Evolutionary conservation across 176 grass and related monocot species (phyloP).

Genomic region (Ensete glaucum): DNA sequence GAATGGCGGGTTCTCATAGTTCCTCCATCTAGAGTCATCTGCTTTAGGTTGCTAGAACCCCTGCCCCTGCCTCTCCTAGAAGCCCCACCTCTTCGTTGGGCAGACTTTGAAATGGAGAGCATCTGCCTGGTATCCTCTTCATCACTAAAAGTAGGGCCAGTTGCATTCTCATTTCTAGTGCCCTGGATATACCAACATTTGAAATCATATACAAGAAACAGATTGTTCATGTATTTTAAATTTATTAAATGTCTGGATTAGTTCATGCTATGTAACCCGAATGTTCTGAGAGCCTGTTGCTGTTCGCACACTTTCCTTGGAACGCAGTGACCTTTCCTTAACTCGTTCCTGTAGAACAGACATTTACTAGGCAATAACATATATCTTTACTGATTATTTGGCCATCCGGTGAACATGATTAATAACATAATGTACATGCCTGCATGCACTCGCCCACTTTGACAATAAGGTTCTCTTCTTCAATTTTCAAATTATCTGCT

Average conservation of each 20-base stretch:
- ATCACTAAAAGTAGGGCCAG: constrained; percentile 50
- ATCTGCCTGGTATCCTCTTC: constrained; percentile 60
- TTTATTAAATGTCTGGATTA: neutral
- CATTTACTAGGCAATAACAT: neutral
- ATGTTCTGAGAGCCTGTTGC: constrained; percentile 36
- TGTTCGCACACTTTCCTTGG: constrained; percentile 33
- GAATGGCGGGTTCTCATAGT: constrained; percentile 32
- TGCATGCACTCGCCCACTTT: constrained; percentile 83
- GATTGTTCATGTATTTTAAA: neutral
- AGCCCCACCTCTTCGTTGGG: constrained; percentile 33
- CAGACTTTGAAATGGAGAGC: constrained; percentile 30
- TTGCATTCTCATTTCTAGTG: constrained; percentile 37
- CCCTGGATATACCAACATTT: neutral
- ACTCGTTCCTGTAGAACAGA: constrained; percentile 24
- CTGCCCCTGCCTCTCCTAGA: constrained; percentile 52
- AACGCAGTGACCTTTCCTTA: constrained; percentile 49
- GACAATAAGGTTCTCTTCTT: constrained; percentile 33
- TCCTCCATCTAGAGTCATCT: constrained; percentile 41
- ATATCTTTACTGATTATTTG: neutral
- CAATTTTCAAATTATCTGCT: constrained; percentile 23
- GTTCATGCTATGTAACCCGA: neutral
- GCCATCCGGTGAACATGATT: neutral
- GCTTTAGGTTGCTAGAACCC: constrained; percentile 43
- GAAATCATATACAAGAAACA: neutral
- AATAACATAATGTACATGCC: constrained; percentile 19